These are phyloP conservation scores for Aurantiochytrium sp. DNA, from an alignment of 108 stramenopile species.

Conservation along the genomic window DNA sequence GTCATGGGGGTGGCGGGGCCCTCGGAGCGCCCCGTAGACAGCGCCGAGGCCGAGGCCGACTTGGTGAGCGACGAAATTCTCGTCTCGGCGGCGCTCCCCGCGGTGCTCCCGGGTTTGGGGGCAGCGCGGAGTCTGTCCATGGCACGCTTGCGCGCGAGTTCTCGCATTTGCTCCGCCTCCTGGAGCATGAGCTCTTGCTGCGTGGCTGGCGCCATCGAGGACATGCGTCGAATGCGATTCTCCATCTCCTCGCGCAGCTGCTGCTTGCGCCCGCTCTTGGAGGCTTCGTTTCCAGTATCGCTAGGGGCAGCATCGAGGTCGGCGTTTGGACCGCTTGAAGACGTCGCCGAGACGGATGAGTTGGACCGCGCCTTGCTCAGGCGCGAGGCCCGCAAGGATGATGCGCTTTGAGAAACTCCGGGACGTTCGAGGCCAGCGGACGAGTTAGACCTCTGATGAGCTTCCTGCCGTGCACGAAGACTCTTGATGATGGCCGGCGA, in stretches of 20 bases:
- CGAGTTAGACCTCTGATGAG: not conserved
- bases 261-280: not conserved
- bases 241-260: not conserved
- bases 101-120: no score
- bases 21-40: no score
- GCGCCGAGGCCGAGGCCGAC: no score
- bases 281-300: not conserved
- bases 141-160: not conserved
- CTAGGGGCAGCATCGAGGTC: not conserved
- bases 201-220: not conserved
- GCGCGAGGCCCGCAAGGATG: not conserved
- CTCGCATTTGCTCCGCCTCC: not conserved
- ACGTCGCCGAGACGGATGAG: not conserved
- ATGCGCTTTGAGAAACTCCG: not conserved
- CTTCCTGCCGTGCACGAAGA: not conserved
- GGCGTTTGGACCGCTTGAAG: not conserved
- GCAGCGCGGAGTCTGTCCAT: not conserved
- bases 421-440: not conserved
- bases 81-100: no score
- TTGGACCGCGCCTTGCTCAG: not conserved
- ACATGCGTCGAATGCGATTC: constrained; percentile 10
- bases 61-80: no score
- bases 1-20: no score
- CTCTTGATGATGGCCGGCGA: not conserved
- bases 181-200: constrained; percentile 1